phyloP scores from a whole-genome alignment of 805 yeast genomes.

The Monosporozyma unispora region DNA sequence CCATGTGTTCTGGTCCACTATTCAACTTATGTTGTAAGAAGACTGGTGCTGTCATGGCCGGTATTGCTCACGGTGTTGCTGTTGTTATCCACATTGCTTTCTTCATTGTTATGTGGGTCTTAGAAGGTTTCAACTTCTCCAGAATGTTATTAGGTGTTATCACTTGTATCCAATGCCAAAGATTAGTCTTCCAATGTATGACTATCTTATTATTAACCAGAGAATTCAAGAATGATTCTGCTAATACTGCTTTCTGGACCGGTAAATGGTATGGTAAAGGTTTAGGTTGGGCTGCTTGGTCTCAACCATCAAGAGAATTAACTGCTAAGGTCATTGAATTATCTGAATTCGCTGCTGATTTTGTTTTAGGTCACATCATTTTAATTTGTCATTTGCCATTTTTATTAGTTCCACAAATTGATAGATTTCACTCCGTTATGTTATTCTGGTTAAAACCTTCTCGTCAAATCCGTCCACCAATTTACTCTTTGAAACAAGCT shows the following conservation, averaged over 20 bases:
- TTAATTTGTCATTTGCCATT: conserved; percentile 86
- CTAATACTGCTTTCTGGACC: conserved; percentile 99
- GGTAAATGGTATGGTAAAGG: conserved; percentile 98
- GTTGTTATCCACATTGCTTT: conserved; percentile 79
- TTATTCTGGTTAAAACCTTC: conserved; percentile 98
- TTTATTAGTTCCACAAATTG: conserved; percentile 75
- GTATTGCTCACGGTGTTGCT: conserved; percentile 90
- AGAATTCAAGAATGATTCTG: conserved; percentile 90
- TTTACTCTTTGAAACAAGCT: conserved; percentile 92
- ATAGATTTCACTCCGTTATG: conserved; percentile 97
- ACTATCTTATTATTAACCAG: conserved; percentile 75
- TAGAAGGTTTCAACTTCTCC: conserved; percentile 84
- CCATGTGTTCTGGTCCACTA: conserved; percentile 97
- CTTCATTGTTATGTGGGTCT: conserved; percentile 94
- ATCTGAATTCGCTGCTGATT: conserved; percentile 95
- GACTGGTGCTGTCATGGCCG: conserved; percentile 93
- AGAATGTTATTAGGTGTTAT: conserved; percentile 81
- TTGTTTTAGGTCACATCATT: conserved; percentile 81
- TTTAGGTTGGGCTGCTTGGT: conserved; percentile 85
- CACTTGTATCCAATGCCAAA: conserved; percentile 78
- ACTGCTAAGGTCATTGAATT: conserved; percentile 87
- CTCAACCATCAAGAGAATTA: conserved; percentile 95
- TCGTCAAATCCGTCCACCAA: conserved; percentile 95
- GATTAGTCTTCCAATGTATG: conserved; percentile 76
- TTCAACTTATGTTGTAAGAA: conserved; percentile 92